Conservation (phyloP, 192 early-diverging fungal species). For the Powellomyces hirtus region DNA sequence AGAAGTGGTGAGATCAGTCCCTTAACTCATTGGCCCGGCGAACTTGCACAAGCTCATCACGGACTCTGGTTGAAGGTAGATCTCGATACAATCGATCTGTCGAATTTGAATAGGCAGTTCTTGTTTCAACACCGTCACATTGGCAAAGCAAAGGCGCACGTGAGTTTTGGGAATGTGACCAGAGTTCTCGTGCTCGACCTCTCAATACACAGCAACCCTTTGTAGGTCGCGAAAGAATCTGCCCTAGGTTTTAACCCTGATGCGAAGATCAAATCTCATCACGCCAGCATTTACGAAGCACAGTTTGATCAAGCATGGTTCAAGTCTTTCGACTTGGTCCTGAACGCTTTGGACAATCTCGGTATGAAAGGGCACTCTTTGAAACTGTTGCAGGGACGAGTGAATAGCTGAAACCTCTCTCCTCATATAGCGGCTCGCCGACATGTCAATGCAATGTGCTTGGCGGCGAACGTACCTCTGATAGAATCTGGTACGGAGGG, state of each 20-base stretch:
- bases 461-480: constrained; percentile 85
- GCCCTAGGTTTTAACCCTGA: constrained; percentile 84
- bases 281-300: constrained; percentile 86
- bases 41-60: not conserved
- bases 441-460: constrained; percentile 94
- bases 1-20: constrained; percentile 60
- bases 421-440: constrained; percentile 71
- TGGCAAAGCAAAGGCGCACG: constrained; percentile 85
- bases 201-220: no score
- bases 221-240: constrained; percentile 75
- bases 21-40: not conserved
- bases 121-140: constrained; percentile 95
- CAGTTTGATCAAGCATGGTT: constrained; percentile 89
- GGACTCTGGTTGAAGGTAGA: no score
- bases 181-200: no score
- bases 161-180: constrained; percentile 34
- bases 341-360: constrained; percentile 96
- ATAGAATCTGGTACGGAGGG: constrained; percentile 97
- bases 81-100: constrained; percentile 97
- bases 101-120: constrained; percentile 99
- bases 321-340: constrained; percentile 78
- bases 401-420: not conserved
- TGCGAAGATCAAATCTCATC: constrained; percentile 70
- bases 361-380: constrained; percentile 62
- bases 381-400: not conserved